Base-by-base conservation (phyloP, 2,329 filamentous ascomycete genomes). In the Claviceps purpurea region DNA sequence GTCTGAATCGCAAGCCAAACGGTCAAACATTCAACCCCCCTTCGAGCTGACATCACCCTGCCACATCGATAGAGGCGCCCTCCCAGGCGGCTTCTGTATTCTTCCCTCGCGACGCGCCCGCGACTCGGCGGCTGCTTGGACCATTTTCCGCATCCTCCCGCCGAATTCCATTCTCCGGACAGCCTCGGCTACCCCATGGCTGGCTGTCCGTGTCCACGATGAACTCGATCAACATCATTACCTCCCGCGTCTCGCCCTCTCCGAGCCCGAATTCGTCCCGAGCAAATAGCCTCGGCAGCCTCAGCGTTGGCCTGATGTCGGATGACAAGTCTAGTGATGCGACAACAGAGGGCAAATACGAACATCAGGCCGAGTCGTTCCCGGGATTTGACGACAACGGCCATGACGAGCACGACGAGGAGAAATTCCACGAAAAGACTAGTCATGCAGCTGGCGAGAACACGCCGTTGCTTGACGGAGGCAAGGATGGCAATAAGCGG, bases 171-270 rank as follows among this genome's bases (percentile, higher is more conserved):
- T 43, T 39, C 38, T 26, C 49, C 22, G 53, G 50, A 49, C 50
- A 52, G 53, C 47, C 50, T 20, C 24, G 11, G 34, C 20, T 50
- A 50, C 50, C 64, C 72, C 70, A 79, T 82, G 79, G 79, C 76
- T 75, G 70, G 67, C 68, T 67, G 62, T 67, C 67, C 61, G 61
- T 64, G 61, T 69, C 70, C 75, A 87, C 78, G 72, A 96, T 96
- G 91, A 96, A 96, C 82, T 95, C 90, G 63, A 77, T 95, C 75
- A 95, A 93, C 73, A 88, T 95, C 68, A 81, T 96, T 68, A 93
- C 89, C 64, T 82, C 87, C 67, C 84, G 86, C 72, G 87, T 90
- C 67, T 82, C 81, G 61, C 78, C 80, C 59, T 68, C 79, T 51
- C 70, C 78, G 54, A 80, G 73, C 60, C 74, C 78, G 38, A 65